Base-by-base conservation (phyloP, 257 asterid species). In the Penstemon eatonii region DNA sequence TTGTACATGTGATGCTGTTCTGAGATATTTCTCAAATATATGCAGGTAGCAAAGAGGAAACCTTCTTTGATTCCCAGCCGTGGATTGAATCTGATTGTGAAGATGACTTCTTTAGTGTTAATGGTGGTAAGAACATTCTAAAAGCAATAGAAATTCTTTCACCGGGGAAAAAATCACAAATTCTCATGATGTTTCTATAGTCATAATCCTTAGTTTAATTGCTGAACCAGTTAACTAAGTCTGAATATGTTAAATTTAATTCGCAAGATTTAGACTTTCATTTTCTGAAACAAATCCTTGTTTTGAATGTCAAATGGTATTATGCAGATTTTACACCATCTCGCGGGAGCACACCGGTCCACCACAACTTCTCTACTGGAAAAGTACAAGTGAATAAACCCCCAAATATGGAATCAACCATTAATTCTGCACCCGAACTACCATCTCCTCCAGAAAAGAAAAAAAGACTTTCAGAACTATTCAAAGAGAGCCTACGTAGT, bases 11-110 rank as follows among this genome's bases (percentile, higher is more conserved):
- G 40, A 58, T 59, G 47, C 56, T 70, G 47, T 42, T 60, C 81
- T 3, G 67, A 63, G 60, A 68, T 11, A 13, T 42, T 69, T 65
- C 61, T 68, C 51, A 53, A 59, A 54, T 73, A 65, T 49, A 69
- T 80, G 73, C 86, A 91, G 96, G 89, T 70, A 87, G 96, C 85
- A 86, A 83, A 77, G 96, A 87, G 37, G 98, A 92, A 70, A 68
- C 82, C 18, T 89, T 92, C 79, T 89, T 86, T 39, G 96, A 92
- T 61, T 81, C 96, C 19, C 95, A 86, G 36, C 83, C 91, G 5
- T 89, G 96, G 92, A 60, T 89, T 25, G 98, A 92, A 63, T 92
- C 96, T 0, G 98, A 92, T 64, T 76, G 92, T 7, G 98, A 92
- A 46, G 96, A 92, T 68, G 98, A 89, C 66, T 92, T 86, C 68